phyloP scores from a whole-genome alignment of 495 filamentous ascomycete genomes.

The Hypoxylon subgilvum region DNA sequence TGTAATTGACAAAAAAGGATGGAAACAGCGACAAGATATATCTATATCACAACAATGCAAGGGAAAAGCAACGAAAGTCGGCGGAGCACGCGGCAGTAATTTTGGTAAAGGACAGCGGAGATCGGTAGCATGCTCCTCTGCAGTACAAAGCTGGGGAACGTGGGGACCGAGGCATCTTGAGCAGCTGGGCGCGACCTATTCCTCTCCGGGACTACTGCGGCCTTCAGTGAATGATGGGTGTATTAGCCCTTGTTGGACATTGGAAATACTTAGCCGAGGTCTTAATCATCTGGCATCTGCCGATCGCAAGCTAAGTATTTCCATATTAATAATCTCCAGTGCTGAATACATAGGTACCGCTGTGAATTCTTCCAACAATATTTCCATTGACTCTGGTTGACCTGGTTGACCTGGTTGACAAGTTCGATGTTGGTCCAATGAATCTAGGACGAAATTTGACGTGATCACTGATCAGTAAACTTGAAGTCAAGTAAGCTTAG shows the following conservation, averaged over 20 bases:
- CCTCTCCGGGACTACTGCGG: background rate
- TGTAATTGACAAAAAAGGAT: slow-evolving; percentile 7
- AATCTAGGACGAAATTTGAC: too few relatives aligned
- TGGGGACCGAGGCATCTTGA: slow-evolving; percentile 31
- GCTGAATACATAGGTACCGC: too few relatives aligned
- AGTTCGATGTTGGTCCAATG: too few relatives aligned
- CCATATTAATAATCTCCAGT: too few relatives aligned
- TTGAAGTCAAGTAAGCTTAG: too few relatives aligned
- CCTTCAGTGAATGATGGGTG: background rate
- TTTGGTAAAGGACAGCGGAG: too few relatives aligned
- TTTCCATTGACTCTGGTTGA: too few relatives aligned
- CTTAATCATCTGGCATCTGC: slow-evolving; percentile 3
- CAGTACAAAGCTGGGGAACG: slow-evolving; percentile 22
- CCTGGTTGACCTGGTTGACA: too few relatives aligned
- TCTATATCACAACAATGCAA: background rate
- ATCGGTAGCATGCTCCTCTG: background rate
- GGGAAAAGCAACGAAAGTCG: slow-evolving; percentile 5
- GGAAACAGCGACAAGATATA: slow-evolving; percentile 11
- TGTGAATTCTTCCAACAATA: too few relatives aligned
- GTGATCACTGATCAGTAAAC: too few relatives aligned
- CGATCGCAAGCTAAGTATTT: background rate
- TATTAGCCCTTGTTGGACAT: background rate
- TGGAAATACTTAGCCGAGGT: slow-evolving; percentile 21
- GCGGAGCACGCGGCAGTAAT: slow-evolving; percentile 18
- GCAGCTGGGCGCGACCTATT: background rate